A percentile compares a stretch with the other conserved stretches of the same genome.
Evolutionary conservation across 306 rosid genomes (phyloP).

Genomic region (Adenanthera pavonina): DNA sequence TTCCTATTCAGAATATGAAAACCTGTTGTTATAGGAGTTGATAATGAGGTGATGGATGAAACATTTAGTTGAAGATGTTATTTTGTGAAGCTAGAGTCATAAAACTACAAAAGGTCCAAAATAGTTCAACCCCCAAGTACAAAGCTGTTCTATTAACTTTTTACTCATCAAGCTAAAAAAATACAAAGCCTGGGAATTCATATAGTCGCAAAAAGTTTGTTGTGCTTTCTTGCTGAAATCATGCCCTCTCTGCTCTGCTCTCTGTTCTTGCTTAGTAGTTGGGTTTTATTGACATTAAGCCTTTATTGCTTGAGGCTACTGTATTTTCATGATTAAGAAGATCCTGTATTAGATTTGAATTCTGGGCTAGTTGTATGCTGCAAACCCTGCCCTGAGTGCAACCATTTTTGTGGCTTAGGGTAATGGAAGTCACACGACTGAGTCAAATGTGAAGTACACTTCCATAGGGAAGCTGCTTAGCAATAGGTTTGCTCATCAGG

Average conservation of each 20-base stretch:
- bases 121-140: background rate
- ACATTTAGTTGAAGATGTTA: background rate
- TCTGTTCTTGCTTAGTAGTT: conserved; percentile 24
- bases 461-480: conserved; percentile 78
- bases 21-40: background rate
- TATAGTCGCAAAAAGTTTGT: background rate
- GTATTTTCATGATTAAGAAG: conserved; percentile 4
- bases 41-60: background rate
- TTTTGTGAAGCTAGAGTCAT: background rate
- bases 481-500: conserved; percentile 86
- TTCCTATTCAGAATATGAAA: background rate
- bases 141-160: background rate
- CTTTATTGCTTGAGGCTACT: conserved; percentile 3
- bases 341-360: conserved; percentile 19
- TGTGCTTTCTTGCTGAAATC: background rate
- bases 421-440: conserved; percentile 41
- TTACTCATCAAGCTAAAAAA: background rate
- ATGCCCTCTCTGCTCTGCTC: background rate
- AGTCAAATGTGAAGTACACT: conserved; percentile 49
- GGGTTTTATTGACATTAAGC: conserved; percentile 7
- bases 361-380: conserved; percentile 28
- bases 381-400: conserved; percentile 3
- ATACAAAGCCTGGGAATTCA: background rate
- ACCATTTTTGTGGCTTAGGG: conserved; percentile 55
- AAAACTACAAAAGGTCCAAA: background rate